phyloP scores from a whole-genome alignment of 2,329 filamentous ascomycete species.

The Mycosphaerella arachidis region DNA sequence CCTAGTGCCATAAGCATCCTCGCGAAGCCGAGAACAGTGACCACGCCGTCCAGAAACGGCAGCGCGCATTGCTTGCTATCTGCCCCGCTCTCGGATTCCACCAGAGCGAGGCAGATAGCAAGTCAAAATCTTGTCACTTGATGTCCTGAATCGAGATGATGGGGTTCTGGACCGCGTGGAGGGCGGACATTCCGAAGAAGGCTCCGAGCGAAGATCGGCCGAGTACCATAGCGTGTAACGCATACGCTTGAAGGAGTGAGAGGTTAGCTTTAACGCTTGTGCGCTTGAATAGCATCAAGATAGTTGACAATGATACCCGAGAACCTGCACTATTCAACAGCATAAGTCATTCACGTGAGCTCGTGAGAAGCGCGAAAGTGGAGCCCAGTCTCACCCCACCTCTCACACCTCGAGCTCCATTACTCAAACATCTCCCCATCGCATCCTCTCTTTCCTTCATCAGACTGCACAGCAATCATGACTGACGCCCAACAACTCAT shows the following conservation, averaged over 20 bases:
- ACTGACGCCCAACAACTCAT: slow-evolving; percentile 36
- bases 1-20: neutral
- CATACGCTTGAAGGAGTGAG: no score
- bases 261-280: no score
- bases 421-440: neutral
- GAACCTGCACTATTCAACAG: neutral
- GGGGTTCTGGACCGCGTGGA: no score
- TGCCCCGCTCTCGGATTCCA: no score
- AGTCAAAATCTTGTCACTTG: no score
- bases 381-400: neutral
- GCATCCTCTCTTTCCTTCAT: neutral
- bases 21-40: neutral
- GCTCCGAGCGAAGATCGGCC: no score
- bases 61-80: no score
- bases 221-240: no score
- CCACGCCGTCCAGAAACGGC: neutral
- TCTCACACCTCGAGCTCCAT: neutral
- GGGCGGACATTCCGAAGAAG: no score
- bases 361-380: no score
- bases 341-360: neutral
- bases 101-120: no score
- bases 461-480: slow-evolving; percentile 20
- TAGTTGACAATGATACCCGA: neutral
- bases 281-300: neutral
- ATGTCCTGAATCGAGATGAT: no score